Base-by-base conservation (phyloP, 225 moss, liverwort and hornwort genomes). In the Physcomitrium patens region DNA sequence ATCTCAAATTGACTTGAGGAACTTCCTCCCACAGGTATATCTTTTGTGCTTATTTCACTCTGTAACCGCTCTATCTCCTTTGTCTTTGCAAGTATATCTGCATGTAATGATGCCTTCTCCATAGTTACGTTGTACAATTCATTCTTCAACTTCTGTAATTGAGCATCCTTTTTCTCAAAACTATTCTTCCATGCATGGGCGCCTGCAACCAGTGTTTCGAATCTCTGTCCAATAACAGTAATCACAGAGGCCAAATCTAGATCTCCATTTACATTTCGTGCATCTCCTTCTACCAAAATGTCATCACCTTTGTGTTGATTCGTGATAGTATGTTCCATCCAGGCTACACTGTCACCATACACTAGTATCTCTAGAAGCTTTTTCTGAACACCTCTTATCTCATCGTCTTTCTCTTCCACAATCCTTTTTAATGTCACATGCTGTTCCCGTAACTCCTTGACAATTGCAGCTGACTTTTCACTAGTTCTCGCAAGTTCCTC, bases 101-200 rank as follows among this genome's bases (percentile, higher is more conserved):
- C 79, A 59, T 83, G 86, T 73, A 96, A 76, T 17, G 76, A 69
- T 66, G 80, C 45, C 75, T 77, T 89, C 80, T 92, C 96, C 71
- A 63, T 74, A 54, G 77, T 68, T 12, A 80, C 50, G 46, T 89
- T 92, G 57, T 91, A 64, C 13, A 96, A 74, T 58, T 92, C 94
- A 70, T 84, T 83, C 57, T 77, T 81, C 75, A 92, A 74, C 43
- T 78, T 82, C 78, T 88, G 89, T 65, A 94, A 20, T 58, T 91
- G 85, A 54, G 77, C 47, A 68, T 92, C 92, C 78, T 89, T 96
- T 75, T 69, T 81, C 62, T 79, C 84, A 57, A 65, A 74, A 63
- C 70, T 80, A 70, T 43, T 75, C 81, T 81, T 90, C 71, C 82
- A 78, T 45, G 78, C 67, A 65, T 90, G 82, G 17, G 56, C 50